phyloP scores from a whole-genome alignment of 305 asterid species.

The Plantago lanceolata region DNA sequence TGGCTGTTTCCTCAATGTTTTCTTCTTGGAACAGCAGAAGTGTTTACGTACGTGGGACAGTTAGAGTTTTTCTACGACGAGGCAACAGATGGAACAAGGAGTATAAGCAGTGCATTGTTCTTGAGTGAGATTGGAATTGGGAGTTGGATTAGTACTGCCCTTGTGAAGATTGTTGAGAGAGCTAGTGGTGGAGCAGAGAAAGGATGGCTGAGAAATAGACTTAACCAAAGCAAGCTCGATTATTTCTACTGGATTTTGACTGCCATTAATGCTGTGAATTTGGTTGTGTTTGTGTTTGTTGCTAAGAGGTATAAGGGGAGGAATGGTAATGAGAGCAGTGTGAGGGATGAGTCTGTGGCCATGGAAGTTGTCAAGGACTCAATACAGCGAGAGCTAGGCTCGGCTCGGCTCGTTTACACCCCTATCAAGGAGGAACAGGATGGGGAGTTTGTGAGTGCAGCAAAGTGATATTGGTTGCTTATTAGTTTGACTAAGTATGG shows the following conservation, averaged over 20 bases:
- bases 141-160: constrained; percentile 68
- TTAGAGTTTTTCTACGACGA: constrained; percentile 79
- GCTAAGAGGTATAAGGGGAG: constrained; percentile 35
- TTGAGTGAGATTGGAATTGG: constrained; percentile 80
- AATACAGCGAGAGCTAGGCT: too few species aligned
- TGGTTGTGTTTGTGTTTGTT: constrained; percentile 38
- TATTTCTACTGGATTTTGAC: constrained; percentile 57
- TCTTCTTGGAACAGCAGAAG: constrained; percentile 65
- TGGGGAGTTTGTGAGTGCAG: too few species aligned
- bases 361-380: too few species aligned
- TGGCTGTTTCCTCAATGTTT: constrained; percentile 84
- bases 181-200: constrained; percentile 29
- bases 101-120: constrained; percentile 69
- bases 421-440: too few species aligned
- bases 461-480: too few species aligned
- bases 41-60: constrained; percentile 77
- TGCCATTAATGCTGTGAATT: constrained; percentile 43
- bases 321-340: constrained; percentile 21
- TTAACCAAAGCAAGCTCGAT: constrained; percentile 50
- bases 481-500: too few species aligned
- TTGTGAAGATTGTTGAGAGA: constrained; percentile 46
- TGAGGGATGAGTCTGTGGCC: constrained; percentile 31
- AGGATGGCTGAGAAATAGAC: constrained; percentile 57
- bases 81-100: constrained; percentile 75
- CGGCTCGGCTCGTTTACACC: too few species aligned